Conservation (phyloP, 1,139 yeast species). For the Hyphopichia buzzinii region DNA sequence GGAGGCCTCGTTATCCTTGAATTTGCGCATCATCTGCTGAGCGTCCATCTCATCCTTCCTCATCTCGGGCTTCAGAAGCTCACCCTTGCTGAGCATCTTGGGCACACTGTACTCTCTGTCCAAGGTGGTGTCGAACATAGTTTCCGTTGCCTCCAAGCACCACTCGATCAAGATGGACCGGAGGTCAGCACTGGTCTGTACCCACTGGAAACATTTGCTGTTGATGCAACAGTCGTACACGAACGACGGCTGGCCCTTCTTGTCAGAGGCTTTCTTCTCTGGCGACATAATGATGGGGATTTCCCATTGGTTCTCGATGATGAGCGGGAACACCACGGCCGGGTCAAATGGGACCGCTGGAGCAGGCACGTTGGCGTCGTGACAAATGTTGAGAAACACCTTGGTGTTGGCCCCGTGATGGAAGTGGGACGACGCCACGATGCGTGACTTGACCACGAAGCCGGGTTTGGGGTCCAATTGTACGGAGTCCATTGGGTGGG, state of each 20-base stretch:
- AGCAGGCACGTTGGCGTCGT: constrained; percentile 59
- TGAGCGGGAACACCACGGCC: constrained; percentile 56
- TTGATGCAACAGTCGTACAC: constrained; percentile 79
- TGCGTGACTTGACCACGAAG: constrained; percentile 62
- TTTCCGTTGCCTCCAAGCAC: constrained; percentile 69
- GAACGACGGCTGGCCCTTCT: constrained; percentile 61
- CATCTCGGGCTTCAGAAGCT: constrained; percentile 33
- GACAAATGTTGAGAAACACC: constrained; percentile 76
- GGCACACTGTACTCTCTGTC: constrained; percentile 52
- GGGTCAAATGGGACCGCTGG: constrained; percentile 52
- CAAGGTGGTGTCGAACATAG: constrained; percentile 33
- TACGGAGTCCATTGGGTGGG: too few relatives aligned
- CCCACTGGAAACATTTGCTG: constrained; percentile 59
- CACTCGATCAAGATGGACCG: constrained; percentile 52
- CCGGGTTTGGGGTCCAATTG: constrained; percentile 50
- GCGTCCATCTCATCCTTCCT: constrained; percentile 32
- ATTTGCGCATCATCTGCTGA: constrained; percentile 28
- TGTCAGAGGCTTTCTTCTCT: constrained; percentile 57
- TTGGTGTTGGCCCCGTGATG: constrained; percentile 46
- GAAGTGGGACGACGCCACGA: constrained; percentile 33
- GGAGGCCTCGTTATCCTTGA: constrained; percentile 39
- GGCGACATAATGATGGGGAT: constrained; percentile 73
- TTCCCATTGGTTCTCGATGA: constrained; percentile 77
- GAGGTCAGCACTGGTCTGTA: constrained; percentile 51
- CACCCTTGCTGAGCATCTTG: constrained; percentile 63